Percentiles rank a stretch among this genome's conserved stretches.
Conservation (phyloP, 257 asterid genomes). For the Cruciata laevipes region DNA sequence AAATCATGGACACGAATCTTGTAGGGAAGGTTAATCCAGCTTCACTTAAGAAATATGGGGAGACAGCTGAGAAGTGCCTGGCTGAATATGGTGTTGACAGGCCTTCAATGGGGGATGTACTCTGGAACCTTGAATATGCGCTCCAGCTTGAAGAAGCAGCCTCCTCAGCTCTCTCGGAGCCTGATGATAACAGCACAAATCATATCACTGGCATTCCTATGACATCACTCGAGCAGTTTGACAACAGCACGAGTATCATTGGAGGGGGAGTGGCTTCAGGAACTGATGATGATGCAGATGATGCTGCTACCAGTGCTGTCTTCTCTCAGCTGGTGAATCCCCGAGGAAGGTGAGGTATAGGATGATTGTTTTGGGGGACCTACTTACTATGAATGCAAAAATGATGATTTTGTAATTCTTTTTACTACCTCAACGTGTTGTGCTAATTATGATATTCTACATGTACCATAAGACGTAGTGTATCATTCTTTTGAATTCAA, state of each 20-base stretch:
- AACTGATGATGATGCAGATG: conserved; percentile 37
- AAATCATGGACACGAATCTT: conserved; percentile 32
- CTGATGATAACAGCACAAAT: conserved; percentile 42
- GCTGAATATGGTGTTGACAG: conserved; percentile 46
- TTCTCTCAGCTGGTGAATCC: conserved; percentile 46
- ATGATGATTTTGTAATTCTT: conserved; percentile 34
- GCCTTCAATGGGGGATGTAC: conserved; percentile 51
- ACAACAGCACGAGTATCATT: conserved; percentile 33
- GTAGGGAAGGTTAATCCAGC: conserved; percentile 34
- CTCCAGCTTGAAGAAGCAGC: conserved; percentile 44
- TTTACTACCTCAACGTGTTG: not conserved
- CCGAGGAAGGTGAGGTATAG: conserved; percentile 32
- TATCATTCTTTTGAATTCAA: conserved; percentile 18
- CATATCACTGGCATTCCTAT: conserved; percentile 39
- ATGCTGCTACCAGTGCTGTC: conserved; percentile 41
- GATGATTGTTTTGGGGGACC: conserved; percentile 12
- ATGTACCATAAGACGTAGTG: conserved; percentile 13
- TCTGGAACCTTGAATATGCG: conserved; percentile 43
- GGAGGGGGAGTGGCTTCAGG: conserved; percentile 31
- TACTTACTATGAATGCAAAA: conserved; percentile 11
- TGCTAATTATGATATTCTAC: conserved; percentile 10
- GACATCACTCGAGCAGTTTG: conserved; percentile 30
- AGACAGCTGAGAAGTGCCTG: conserved; percentile 42
- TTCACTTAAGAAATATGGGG: conserved; percentile 41
- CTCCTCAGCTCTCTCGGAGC: conserved; percentile 35